Evolutionary conservation across 106 monocot species (phyloP).

Genomic region (Xerophyta viscosa): DNA sequence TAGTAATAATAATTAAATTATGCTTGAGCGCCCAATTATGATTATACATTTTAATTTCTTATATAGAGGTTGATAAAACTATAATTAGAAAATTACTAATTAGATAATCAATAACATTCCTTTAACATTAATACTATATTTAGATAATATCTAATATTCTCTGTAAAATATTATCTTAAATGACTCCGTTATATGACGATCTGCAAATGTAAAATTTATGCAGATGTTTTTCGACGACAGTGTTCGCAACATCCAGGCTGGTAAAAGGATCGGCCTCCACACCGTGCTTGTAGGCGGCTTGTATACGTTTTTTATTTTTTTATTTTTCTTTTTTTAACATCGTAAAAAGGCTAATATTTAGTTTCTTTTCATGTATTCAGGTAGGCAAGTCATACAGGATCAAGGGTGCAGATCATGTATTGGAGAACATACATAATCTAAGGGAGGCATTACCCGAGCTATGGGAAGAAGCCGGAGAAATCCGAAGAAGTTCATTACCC

Average conservation of each 20-base stretch:
- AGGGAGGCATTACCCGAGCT: slow-evolving; percentile 14
- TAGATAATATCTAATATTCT: background rate
- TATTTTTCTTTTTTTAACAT: background rate
- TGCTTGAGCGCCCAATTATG: too few relatives aligned
- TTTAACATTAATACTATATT: too few relatives aligned
- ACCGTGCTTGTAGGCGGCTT: slow-evolving; percentile 83
- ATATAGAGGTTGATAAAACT: too few relatives aligned
- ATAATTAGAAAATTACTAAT: too few relatives aligned
- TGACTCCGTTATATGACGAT: too few relatives aligned
- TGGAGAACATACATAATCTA: slow-evolving; percentile 14
- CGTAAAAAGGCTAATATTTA: background rate
- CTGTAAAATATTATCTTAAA: too few relatives aligned
- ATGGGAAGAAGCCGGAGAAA: slow-evolving; percentile 11
- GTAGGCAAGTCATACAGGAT: slow-evolving; percentile 7
- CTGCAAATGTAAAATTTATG: too few relatives aligned
- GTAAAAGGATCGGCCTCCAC: slow-evolving; percentile 69
- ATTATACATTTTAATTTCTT: too few relatives aligned
- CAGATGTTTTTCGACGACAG: slow-evolving; percentile 98
- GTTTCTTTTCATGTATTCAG: background rate
- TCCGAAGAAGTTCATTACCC: slow-evolving; percentile 5
- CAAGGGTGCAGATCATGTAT: slow-evolving; percentile 12
- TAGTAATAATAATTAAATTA: too few relatives aligned
- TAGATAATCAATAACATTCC: too few relatives aligned
- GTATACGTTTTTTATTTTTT: too few relatives aligned
- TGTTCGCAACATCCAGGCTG: slow-evolving; percentile 64